Evolutionary conservation across 2,329 filamentous ascomycete genomes (phyloP), one percentile per base, ranked within the genome.

Genomic region (Emergomyces pasteurianus): DNA sequence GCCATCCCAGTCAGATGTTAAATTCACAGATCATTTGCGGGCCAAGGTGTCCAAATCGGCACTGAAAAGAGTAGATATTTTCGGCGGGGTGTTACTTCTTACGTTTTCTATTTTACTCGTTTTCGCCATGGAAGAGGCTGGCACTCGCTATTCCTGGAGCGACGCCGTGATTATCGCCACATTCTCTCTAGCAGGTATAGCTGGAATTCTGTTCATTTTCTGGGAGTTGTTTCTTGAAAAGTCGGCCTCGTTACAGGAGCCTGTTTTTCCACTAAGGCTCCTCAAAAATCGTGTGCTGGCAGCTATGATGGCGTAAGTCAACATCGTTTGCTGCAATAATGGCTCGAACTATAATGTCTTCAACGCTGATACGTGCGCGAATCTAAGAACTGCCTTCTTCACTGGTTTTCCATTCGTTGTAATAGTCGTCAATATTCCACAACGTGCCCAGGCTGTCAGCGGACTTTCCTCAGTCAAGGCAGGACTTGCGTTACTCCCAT

Each of bases 261-360:
- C 75, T 12, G 65, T 77, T 26, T 76, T 77, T 57, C 73, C 74
- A 21, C 64, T 68, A 55, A 64, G 70, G 16, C 62, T 74, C 14
- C 61, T 72, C 43, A 69, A 67, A n/a, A 68, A 70, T 53, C 66
- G 72, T 21, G 63, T 70, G 2, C 68, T 73, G 36, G 65, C 67
- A n/a, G 67, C 64, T 2, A 66, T 75, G 47, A 64, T 75, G n/a
- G 47, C 72, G 72, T 75, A 61, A 65, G 72, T 69, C 7, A 40
- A 28, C 9, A 3, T 60, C 59, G 43, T 58, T 9, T 12, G 38
- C 36, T 71, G 73, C 49, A 2, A 28, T 3, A 46, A 3, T 34
- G 10, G 10, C 2, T 31, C n/a, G 18, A 9, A 6, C 12, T 53
- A 16, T 14, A 10, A 47, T 47, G 2, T 47, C n/a, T 5, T 21